Percentiles rank a stretch among this genome's conserved stretches.
phyloP scores from a whole-genome alignment of 768 basidiomycete species.

The Panellus pusillus region DNA sequence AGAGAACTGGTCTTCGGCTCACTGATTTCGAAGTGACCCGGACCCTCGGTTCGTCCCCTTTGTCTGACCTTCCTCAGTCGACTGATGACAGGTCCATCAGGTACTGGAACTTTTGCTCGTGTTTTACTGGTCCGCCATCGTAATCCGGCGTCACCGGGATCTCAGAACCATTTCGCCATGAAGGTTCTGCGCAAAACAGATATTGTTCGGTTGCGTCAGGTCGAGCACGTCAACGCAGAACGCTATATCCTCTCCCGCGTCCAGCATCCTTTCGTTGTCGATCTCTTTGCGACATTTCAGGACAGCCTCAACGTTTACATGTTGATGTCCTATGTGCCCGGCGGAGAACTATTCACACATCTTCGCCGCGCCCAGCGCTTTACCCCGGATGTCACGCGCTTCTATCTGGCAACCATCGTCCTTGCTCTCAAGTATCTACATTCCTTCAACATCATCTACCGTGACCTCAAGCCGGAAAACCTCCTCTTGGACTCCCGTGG shows the following conservation, averaged over 20 bases:
- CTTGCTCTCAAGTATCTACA: conserved; percentile 94
- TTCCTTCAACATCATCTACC: conserved; percentile 96
- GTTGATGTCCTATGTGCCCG: conserved; percentile 94
- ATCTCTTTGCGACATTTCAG: conserved; percentile 93
- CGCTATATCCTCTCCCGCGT: conserved; percentile 90
- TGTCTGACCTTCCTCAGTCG: neutral
- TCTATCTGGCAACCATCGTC: conserved; percentile 95
- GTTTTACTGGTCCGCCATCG: conserved; percentile 87
- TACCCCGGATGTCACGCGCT: conserved; percentile 95
- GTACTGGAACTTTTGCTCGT: conserved; percentile 94
- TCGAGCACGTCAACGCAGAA: conserved; percentile 97
- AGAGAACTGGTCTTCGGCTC: conserved; percentile 59
- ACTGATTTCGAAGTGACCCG: conserved; percentile 83
- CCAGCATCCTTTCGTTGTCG: conserved; percentile 94
- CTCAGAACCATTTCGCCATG: conserved; percentile 77
- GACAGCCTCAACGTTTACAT: conserved; percentile 98
- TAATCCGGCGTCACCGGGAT: conserved; percentile 43
- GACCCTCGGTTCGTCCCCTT: conserved; percentile 56
- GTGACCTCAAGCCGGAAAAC: conserved; percentile 98
- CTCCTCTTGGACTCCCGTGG: conserved; percentile 92
- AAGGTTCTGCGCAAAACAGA: conserved; percentile 87
- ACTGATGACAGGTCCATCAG: conserved; percentile 37
- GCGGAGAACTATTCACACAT: conserved; percentile 97
- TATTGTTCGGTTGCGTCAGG: conserved; percentile 87
- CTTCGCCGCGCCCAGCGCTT: conserved; percentile 93